Base-by-base conservation (phyloP, 176 grass and related monocot species). In the Elymus sibiricus region DNA sequence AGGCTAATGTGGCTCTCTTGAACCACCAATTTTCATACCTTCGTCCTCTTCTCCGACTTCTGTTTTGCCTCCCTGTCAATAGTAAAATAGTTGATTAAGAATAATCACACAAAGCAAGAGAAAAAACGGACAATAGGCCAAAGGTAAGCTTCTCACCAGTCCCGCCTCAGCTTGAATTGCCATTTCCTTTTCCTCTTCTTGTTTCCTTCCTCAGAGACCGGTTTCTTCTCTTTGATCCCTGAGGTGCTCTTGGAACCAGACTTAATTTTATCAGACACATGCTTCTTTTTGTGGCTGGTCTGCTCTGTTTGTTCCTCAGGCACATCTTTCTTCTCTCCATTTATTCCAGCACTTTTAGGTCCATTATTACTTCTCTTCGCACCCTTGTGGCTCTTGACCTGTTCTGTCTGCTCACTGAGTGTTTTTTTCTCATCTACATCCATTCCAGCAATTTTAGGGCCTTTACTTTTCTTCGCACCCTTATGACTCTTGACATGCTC, bases 21-120 rank as follows among this genome's bases (percentile, higher is more conserved):
- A 53, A 11, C 60, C 21, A 47, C 21, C 32, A 63, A 10, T 5
- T n/a, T 62, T 91, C 76, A 85, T 9, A 87, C 85, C 85, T 94
- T 97, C 35, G 85, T 86, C 72, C 86, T 94, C 76, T 91, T 95
- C 59, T 35, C 61, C 1, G 69, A 64, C 66, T 91, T 86, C 38
- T 88, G 84, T 64, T 67, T 79, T 35, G 94, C 87, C 70, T 93
- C 68, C 90, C 95, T 95, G 77, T 82, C 38, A 47, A 44, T 44
- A 77, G 22, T 47, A 64, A 62, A 81, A 63, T 11, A 72, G 0
- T 21, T 19, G 5, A 55, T 29, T 73, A 56, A 67, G 35, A 58
- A 61, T 24, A 75, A 78, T 66, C 31, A 63, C 21, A 9, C 10
- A 22, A 19, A 16, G 13, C 24, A 82, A 26, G 31, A 51, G 5